Conservation (phyloP, 352 stramenopile genomes). For the Phytophthora macrochlamydospora region DNA sequence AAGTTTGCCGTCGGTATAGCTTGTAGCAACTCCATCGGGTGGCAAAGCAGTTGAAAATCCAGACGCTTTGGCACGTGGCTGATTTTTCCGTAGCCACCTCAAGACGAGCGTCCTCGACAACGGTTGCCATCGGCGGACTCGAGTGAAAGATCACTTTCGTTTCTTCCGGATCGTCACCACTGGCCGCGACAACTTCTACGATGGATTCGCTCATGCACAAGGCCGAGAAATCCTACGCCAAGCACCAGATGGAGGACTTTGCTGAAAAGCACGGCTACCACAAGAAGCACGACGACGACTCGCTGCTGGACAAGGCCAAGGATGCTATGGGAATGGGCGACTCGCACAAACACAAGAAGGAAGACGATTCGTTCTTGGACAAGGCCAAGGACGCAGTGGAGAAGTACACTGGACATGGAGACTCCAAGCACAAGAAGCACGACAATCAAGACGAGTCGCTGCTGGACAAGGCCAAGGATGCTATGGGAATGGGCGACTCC, state of each 20-base stretch:
- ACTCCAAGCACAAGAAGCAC: conserved; percentile 29
- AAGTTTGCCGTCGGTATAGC: too few relatives aligned
- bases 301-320: conserved; percentile 25
- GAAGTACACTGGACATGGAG: conserved; percentile 26
- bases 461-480: conserved; percentile 23
- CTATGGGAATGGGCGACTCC: conserved; percentile 15
- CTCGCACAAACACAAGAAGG: conserved; percentile 19
- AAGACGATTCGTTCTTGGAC: conserved; percentile 18
- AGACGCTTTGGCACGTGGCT: conserved; percentile 17
- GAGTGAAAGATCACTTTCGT: conserved; percentile 20
- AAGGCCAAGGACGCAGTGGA: conserved; percentile 16
- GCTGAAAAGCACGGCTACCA: conserved; percentile 22
- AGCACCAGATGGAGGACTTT: conserved; percentile 21
- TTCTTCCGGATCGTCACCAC: conserved; percentile 9
- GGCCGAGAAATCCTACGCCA: conserved; percentile 7
- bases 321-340: conserved; percentile 16
- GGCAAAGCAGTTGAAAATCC: neutral
- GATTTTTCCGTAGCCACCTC: conserved; percentile 16
- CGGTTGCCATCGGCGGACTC: neutral
- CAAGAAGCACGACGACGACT: conserved; percentile 8
- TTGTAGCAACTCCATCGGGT: neutral
- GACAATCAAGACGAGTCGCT: conserved; percentile 25
- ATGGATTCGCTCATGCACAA: conserved; percentile 33
- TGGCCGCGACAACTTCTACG: neutral
- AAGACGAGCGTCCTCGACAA: neutral